Evolutionary conservation across 2,329 filamentous ascomycete genomes (phyloP), one percentile per base, ranked within the genome.

Genomic region (Aspergillus sojae): DNA sequence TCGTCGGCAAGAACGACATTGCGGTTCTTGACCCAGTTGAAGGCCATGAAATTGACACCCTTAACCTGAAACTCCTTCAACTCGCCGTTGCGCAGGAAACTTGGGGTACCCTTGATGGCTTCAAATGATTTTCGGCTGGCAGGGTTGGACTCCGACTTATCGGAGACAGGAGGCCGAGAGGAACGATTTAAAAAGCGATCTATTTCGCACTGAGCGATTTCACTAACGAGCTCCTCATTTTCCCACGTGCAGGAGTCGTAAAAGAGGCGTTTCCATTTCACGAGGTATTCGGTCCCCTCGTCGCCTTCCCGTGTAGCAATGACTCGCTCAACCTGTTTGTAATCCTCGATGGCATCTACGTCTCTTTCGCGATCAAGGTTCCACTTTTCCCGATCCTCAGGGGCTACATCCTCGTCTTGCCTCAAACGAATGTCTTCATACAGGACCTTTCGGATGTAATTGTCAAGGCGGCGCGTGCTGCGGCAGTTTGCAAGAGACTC

Each of bases 191-290:
- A 83, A 76, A 91, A 98, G 72, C 93, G 90, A 75, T 98, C 94
- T 71, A 99, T 94, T 80, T 96, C 92, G 72, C 88, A 87, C 77
- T 97, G 93, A 55, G 94, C 93, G 59, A 92, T 87, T 36, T 88
- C 82, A 74, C 89, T 91, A 70, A 98, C 87, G 39, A 94, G 84
- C 6, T 87, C 84, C 45, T 89, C 91, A 46, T 83, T 80, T 77
- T 99, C 95, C 96, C 96, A 99, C 2, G 96, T 99, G 79, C 92
- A 97, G 66, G 90, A 89, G 71, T 98, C 94, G 75, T 99, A 99
- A 58, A 90, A 92, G 58, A 98, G 86, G 12, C 92, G 92, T 79
- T 95, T 96, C 93, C 95, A 99, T 81, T 99, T 99, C 78, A 98
- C 91, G 68, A 89, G 92, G 77, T 99, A 99, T 76, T 98, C 93